Evolutionary conservation across 2,329 filamentous ascomycete genomes (phyloP).

Genomic region (Aspergillus oerlinghausenensis): DNA sequence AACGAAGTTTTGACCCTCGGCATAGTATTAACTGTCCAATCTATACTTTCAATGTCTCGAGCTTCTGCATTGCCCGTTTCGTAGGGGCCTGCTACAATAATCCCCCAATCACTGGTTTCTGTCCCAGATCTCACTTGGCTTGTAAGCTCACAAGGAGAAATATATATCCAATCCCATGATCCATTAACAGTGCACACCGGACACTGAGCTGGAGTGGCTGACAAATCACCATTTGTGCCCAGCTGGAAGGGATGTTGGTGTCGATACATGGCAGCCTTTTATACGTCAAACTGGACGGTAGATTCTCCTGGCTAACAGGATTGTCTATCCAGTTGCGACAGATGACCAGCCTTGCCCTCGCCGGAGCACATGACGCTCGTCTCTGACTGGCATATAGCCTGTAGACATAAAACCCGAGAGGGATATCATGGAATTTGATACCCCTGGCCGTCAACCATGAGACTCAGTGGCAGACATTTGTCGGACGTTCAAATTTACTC

Average conservation of each 20-base stretch:
- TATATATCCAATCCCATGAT: not conserved
- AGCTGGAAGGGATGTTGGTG: not conserved
- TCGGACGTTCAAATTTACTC: constrained; percentile 87
- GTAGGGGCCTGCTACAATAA: not conserved
- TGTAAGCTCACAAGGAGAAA: not conserved
- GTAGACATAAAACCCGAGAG: not conserved
- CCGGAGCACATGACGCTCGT: not conserved
- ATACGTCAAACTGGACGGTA: not conserved
- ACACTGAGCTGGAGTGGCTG: too few relatives aligned
- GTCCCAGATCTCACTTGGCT: not conserved
- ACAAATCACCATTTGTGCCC: not conserved
- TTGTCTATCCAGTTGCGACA: not conserved
- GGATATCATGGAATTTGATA: not conserved
- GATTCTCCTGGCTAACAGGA: not conserved
- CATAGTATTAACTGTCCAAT: not conserved
- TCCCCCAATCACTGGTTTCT: not conserved
- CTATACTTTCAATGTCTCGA: not conserved
- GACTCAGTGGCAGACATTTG: constrained; percentile 65
- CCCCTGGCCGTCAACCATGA: not conserved
- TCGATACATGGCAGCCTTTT: not conserved
- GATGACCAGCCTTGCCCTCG: not conserved
- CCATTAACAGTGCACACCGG: too few relatives aligned
- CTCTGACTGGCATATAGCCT: not conserved
- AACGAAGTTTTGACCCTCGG: not conserved
- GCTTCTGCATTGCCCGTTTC: not conserved